Conservation (phyloP, 192 early-diverging fungal genomes). For the Gigaspora rosea region DNA sequence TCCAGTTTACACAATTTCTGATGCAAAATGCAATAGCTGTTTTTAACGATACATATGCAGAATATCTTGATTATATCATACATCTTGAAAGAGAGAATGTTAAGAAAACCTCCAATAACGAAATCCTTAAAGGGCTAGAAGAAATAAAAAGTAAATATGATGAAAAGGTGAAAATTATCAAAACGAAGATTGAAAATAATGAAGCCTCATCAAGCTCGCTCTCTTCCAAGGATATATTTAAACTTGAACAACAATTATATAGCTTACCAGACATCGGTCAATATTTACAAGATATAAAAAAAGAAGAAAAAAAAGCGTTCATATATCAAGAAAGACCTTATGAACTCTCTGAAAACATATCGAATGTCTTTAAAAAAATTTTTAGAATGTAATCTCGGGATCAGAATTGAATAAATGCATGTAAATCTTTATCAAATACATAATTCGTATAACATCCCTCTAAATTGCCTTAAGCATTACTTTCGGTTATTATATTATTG, state of each 20-base stretch:
- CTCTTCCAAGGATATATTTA: constrained; percentile 11
- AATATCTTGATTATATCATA: constrained; percentile 35
- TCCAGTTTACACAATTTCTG: constrained; percentile 35
- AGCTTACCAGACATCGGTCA: constrained; percentile 29
- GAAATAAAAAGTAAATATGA: constrained; percentile 17
- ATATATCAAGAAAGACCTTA: too few relatives aligned
- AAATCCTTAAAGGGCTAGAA: constrained; percentile 23
- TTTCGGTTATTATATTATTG: too few relatives aligned
- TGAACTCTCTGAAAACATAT: too few relatives aligned
- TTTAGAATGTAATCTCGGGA: too few relatives aligned
- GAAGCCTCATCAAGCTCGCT: constrained; percentile 6
- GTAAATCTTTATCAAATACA: too few relatives aligned
- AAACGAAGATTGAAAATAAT: constrained; percentile 31
- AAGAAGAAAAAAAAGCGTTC: not conserved
- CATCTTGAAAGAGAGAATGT: constrained; percentile 31
- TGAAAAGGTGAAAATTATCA: constrained; percentile 28
- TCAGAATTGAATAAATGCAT: too few relatives aligned
- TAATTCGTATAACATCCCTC: too few relatives aligned
- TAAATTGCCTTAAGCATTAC: too few relatives aligned
- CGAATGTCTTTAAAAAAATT: too few relatives aligned
- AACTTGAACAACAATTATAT: constrained; percentile 32
- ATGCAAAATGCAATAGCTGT: constrained; percentile 36
- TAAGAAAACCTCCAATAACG: constrained; percentile 10
- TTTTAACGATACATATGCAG: constrained; percentile 32
- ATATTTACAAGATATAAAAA: constrained; percentile 25